Base-by-base conservation (phyloP, 208 protist species). In the Naegleria fowleri region DNA sequence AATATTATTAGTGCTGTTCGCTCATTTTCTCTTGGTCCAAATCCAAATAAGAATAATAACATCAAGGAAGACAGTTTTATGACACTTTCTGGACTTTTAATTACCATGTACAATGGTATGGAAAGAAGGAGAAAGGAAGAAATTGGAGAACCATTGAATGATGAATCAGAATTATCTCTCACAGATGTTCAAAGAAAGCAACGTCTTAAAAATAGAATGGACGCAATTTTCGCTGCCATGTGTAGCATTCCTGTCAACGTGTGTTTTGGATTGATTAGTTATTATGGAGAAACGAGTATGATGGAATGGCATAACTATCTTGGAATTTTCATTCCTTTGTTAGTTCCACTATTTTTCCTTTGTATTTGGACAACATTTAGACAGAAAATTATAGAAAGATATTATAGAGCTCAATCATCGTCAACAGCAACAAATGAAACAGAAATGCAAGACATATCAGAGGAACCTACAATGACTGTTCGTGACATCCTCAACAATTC, bases 51-150 rank as follows among this genome's bases (percentile, higher is more conserved):
- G n/a, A 79, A 79, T 79, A 79, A 79, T 79, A 79, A 79, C 36
- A 79, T 79, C 9, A 79, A 79, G n/a, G 67, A 79, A 36, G 67
- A 79, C 29, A 79, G n/a, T 79, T 79, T 79, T 33, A 79, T 79
- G 67, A 79, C 67, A 79, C 16, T 79, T 36, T 79, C 67, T 36
- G 16, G 29, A 36, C n/a, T 79, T 13, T 33, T 79, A 36, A 79
- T 79, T 33, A 79, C 67, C n/a, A 36, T 79, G 6, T 79, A 79
- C n/a, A 79, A 79, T 79, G 67, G 67, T 36, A 13, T 79, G 7
- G 67, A 79, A 79, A 79, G 16, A 36, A 79, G 9, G 36, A 79
- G 67, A 79, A 79, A n/a, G n/a, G 67, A 79, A 36, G 16, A 36
- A 15, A 33, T 13, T 36, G 29, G 29, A 36, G 67, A 79, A 79